These are phyloP conservation scores for Leccinum subgranulosum DNA, from an alignment of 768 basidiomycete genomes.

Conservation along the genomic window DNA sequence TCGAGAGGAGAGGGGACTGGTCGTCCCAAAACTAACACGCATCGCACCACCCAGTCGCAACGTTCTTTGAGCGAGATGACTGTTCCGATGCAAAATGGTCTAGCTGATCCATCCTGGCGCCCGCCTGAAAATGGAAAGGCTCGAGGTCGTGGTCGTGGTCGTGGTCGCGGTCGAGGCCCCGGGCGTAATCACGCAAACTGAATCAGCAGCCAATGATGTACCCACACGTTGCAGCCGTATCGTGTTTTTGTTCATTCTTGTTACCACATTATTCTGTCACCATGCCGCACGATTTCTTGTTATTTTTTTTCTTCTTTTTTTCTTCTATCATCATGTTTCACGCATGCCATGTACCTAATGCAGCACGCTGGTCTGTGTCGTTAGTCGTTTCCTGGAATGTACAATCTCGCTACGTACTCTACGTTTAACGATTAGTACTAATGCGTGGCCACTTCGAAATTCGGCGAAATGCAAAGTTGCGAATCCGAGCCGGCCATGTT, in stretches of 20 bases:
- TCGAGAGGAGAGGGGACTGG: constrained; percentile 9
- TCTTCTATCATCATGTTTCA: constrained; percentile 15
- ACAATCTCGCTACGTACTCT: constrained; percentile 8
- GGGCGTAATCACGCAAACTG: constrained; percentile 36
- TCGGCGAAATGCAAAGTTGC: background rate
- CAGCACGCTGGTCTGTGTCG: constrained; percentile 13
- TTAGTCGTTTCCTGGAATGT: constrained; percentile 8
- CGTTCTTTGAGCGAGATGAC: constrained; percentile 1
- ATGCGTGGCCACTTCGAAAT: background rate
- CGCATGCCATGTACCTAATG: constrained; percentile 22
- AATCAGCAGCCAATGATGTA: constrained; percentile 4
- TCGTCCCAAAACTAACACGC: constrained; percentile 5
- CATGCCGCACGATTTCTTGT: constrained; percentile 13
- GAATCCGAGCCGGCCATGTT: background rate
- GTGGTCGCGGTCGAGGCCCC: constrained; percentile 36
- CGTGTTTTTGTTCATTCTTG: constrained; percentile 17
- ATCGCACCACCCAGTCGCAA: background rate
- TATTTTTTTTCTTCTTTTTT: constrained; percentile 3
- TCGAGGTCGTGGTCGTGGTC: constrained; percentile 38
- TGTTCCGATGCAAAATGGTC: constrained; percentile 1
- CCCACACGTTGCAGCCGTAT: constrained; percentile 16
- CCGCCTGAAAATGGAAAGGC: constrained; percentile 23
- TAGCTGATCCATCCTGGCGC: constrained; percentile 7
- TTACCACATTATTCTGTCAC: constrained; percentile 19
- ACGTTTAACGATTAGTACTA: background rate